Evolutionary conservation across 2,329 filamentous ascomycete species (phyloP).

Genomic region (Dryadomyces quercus-mongolicae): DNA sequence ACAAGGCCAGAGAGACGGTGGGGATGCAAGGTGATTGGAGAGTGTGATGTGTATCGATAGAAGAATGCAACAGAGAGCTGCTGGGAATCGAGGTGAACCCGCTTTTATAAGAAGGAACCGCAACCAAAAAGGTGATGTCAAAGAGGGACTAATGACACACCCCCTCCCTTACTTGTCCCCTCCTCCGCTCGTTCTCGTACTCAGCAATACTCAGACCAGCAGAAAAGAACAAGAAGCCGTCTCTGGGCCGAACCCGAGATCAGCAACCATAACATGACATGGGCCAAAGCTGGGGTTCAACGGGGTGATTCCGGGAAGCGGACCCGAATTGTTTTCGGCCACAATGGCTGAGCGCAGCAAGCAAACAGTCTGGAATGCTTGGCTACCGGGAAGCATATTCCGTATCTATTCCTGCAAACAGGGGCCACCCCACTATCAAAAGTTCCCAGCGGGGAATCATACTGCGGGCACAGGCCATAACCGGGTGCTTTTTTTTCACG

Average conservation of each 20-base stretch:
- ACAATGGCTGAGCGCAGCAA: neutral
- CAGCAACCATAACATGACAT: neutral
- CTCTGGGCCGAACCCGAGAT: neutral
- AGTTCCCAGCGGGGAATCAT: neutral
- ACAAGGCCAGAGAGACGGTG: neutral
- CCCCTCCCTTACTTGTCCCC: neutral
- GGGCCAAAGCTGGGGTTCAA: neutral
- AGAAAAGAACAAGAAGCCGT: neutral
- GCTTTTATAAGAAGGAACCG: slow-evolving; percentile 5
- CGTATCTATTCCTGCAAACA: neutral
- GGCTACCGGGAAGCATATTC: neutral
- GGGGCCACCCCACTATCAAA: neutral
- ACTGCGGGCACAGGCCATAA: neutral
- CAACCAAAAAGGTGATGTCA: neutral
- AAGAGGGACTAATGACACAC: slow-evolving; percentile 4
- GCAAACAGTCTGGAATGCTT: neutral
- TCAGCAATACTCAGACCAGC: neutral
- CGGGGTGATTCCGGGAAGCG: neutral
- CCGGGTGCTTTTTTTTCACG: no score
- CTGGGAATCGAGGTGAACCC: slow-evolving; percentile 1
- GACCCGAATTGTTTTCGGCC: slow-evolving; percentile 2
- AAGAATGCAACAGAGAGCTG: neutral
- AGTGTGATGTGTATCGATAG: neutral
- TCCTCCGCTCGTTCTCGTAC: neutral
- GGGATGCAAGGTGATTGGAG: neutral